Base-by-base conservation (phyloP, 306 rosid genomes). In the Medicago arabica region DNA sequence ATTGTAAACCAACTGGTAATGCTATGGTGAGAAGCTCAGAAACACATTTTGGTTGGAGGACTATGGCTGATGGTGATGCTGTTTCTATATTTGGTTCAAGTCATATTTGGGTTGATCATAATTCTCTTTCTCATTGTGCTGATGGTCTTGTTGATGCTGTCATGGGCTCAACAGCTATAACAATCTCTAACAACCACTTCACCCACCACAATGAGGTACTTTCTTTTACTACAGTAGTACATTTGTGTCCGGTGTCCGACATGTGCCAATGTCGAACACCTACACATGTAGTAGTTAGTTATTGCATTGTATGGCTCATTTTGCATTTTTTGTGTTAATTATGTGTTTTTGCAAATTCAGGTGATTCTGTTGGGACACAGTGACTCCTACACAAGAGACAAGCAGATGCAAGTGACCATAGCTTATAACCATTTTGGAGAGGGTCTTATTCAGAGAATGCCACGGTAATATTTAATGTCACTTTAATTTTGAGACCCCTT, bases 371-470 rank as follows among this genome's bases (percentile, higher is more conserved):
- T 95, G 89, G 98, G 98, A 51, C 98, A 95, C 74, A 92, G 97
- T 82, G 98, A 95, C 73, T 90, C 96, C 19, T 95, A 95, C 83
- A 86, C 87, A 6, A 88, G 93, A 63, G 98, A 95, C 92, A 95
- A 92, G 85, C 90, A 61, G 54, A 95, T 95, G 98, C 98, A 95
- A 81, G 98, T 92, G 76, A 94, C 98, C 62, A 94, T 94, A 65
- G 98, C 98, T 9, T 94, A 94, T 87, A 94, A 94, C 92, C 98
- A 94, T 80, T 94, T 94, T 65, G 98, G 98, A 68, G 96, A 92
- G 77, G 98, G 98, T 73, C 98, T 94, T 31, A 94, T 94, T 63
- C 98, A 94, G 85, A 92, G 98, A 85, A 94, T 94, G 98, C 98
- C 98, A n/a, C 79, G 98, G 98, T 95, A 85, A 62, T 15, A 71